Evolutionary conservation across 2,329 filamentous ascomycete species (phyloP).

Genomic region (Penicillium sp.): DNA sequence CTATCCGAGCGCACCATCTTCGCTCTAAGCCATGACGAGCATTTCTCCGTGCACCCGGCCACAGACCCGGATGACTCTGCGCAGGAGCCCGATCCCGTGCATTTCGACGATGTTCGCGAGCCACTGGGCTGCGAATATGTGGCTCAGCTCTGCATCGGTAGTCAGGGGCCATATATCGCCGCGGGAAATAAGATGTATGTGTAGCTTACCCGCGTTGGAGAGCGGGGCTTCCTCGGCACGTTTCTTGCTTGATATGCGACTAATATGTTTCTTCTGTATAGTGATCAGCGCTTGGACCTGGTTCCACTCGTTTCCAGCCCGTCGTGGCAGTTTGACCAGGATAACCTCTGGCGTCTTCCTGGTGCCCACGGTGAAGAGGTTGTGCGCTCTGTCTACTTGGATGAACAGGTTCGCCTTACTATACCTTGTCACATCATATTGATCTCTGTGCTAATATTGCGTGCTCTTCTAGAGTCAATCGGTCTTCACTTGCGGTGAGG

Average conservation of each 20-base stretch:
- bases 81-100: slow-evolving; percentile 44
- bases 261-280: slow-evolving; percentile 13
- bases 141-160: slow-evolving; percentile 51
- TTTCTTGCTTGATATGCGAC: background rate
- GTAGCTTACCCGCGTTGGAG: background rate
- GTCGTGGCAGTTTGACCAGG: slow-evolving; percentile 41
- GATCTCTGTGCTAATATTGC: background rate
- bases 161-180: slow-evolving; percentile 45
- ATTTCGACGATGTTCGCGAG: slow-evolving; percentile 58
- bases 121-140: slow-evolving; percentile 59
- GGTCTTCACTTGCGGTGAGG: slow-evolving; percentile 48
- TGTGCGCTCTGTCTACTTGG: slow-evolving; percentile 47
- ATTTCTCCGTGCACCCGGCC: slow-evolving; percentile 57
- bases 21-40: slow-evolving; percentile 62
- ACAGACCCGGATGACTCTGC: slow-evolving; percentile 51
- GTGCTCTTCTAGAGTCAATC: slow-evolving; percentile 32
- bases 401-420: slow-evolving; percentile 39
- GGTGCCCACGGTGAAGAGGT: slow-evolving; percentile 51
- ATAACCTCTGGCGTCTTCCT: slow-evolving; percentile 43
- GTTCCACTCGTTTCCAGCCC: slow-evolving; percentile 38
- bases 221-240: background rate
- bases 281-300: slow-evolving; percentile 44
- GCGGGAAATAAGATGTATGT: slow-evolving; percentile 52
- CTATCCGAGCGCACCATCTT: slow-evolving; percentile 54
- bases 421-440: background rate